These are phyloP conservation scores for Aureobasidium vineae DNA, from an alignment of 2,329 filamentous ascomycete genomes.

Conservation along the genomic window DNA sequence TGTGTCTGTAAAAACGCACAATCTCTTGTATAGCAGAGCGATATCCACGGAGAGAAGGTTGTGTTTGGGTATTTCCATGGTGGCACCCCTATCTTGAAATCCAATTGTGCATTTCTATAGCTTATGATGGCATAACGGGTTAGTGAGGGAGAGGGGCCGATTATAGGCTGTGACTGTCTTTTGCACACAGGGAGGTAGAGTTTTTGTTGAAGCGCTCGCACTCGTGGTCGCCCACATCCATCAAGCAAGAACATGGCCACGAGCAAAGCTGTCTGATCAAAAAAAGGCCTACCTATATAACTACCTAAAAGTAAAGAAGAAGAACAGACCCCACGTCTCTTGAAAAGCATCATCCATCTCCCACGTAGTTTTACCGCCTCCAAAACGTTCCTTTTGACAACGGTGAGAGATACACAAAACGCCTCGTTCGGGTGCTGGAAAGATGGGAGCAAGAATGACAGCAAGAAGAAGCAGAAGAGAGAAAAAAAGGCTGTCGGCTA, in stretches of 20 bases:
- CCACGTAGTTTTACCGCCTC: neutral
- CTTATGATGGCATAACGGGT: neutral
- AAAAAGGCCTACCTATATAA: slow-evolving; percentile 5
- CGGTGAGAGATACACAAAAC: neutral
- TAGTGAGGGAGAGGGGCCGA: neutral
- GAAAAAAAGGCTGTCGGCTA: slow-evolving; percentile 37
- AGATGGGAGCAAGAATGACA: neutral
- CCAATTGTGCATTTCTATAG: neutral
- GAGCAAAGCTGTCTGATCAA: neutral
- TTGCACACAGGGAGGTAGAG: neutral
- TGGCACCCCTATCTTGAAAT: neutral
- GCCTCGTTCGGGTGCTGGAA: neutral
- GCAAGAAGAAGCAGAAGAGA: neutral
- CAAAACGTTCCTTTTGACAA: neutral
- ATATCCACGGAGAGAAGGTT: neutral
- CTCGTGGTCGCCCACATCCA: neutral
- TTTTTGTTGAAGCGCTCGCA: neutral
- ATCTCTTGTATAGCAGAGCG: neutral
- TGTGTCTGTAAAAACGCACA: neutral
- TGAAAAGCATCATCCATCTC: neutral
- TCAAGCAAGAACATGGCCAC: neutral
- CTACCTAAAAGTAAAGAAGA: neutral
- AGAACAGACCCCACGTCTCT: neutral
- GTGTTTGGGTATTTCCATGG: neutral
- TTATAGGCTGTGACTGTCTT: too few species aligned